Evolutionary conservation across 495 filamentous ascomycete genomes (phyloP).

Genomic region (Daldinia grandis): DNA sequence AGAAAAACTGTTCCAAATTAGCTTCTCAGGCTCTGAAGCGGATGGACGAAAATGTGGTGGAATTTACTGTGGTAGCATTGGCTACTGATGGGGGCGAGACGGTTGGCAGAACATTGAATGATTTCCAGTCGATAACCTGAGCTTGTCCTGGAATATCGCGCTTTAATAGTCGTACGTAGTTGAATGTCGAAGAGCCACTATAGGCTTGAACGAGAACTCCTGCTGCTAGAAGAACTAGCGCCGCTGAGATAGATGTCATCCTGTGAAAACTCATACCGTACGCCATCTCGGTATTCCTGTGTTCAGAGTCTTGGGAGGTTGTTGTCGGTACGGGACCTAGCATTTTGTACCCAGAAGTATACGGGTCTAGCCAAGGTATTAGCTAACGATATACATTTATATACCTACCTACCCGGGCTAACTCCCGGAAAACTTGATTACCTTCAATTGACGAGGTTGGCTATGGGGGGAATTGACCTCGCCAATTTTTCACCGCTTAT

Average conservation of each 20-base stretch:
- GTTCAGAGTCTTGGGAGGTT: background rate
- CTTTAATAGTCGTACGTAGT: constrained; percentile 12
- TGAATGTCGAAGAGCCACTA: background rate
- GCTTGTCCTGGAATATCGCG: constrained; percentile 51
- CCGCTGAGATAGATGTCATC: constrained; percentile 26
- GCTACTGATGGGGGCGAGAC: constrained; percentile 43
- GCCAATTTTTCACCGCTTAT: background rate
- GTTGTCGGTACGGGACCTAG: background rate
- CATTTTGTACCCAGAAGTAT: no score
- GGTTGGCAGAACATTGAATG: constrained; percentile 49
- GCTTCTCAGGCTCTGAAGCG: background rate
- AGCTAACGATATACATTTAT: background rate
- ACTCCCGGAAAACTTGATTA: background rate
- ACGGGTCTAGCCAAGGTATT: background rate
- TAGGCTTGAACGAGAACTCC: constrained; percentile 20
- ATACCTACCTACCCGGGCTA: background rate
- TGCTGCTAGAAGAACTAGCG: constrained; percentile 16
- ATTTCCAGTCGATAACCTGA: constrained; percentile 55
- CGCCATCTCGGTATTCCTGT: background rate
- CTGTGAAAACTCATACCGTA: constrained; percentile 9
- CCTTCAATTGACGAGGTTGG: constrained; percentile 4
- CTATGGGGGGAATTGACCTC: constrained; percentile 15
- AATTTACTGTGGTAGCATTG: constrained; percentile 42
- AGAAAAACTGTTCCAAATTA: constrained; percentile 45
- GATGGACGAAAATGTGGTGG: background rate